Conservation (phyloP, 108 stramenopile genomes). For the Fistulifera solaris region DNA sequence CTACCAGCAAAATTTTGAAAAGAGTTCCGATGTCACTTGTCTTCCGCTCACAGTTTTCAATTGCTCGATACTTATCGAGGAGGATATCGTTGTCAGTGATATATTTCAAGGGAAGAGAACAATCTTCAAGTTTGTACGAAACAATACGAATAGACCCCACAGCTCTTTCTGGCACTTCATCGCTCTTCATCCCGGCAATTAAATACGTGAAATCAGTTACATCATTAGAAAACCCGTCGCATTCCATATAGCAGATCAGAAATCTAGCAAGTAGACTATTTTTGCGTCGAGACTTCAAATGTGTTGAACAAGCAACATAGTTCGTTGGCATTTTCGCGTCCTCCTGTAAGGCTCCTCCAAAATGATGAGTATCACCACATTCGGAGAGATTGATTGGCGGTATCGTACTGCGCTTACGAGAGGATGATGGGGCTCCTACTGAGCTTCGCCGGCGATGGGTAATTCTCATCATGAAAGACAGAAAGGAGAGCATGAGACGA, state of each 20-base stretch:
- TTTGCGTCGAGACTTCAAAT: constrained; percentile 6
- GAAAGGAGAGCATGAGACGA: constrained; percentile 11
- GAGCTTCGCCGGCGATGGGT: too few species aligned
- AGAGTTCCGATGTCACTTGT: background rate
- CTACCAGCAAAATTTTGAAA: constrained; percentile 2
- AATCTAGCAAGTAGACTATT: constrained; percentile 1
- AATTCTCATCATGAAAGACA: constrained; percentile 12
- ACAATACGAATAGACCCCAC: constrained; percentile 36
- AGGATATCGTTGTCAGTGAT: background rate
- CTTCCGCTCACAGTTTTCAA: background rate
- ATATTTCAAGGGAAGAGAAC: background rate
- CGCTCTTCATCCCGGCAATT: constrained; percentile 26
- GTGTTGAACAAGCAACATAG: constrained; percentile 31
- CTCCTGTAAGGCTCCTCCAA: constrained; percentile 34
- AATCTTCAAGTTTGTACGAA: constrained; percentile 2
- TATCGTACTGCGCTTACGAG: constrained; percentile 22
- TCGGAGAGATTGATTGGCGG: constrained; percentile 25
- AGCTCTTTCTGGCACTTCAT: constrained; percentile 41
- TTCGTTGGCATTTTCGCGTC: constrained; percentile 32
- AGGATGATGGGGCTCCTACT: background rate
- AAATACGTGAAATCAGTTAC: constrained; percentile 35
- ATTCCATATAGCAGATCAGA: constrained; percentile 11
- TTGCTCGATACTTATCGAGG: too few species aligned
- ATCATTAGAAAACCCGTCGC: constrained; percentile 7
- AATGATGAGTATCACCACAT: constrained; percentile 29